Conservation (phyloP, 1,284 basidiomycete genomes). For the Microbotryum saponariae region DNA sequence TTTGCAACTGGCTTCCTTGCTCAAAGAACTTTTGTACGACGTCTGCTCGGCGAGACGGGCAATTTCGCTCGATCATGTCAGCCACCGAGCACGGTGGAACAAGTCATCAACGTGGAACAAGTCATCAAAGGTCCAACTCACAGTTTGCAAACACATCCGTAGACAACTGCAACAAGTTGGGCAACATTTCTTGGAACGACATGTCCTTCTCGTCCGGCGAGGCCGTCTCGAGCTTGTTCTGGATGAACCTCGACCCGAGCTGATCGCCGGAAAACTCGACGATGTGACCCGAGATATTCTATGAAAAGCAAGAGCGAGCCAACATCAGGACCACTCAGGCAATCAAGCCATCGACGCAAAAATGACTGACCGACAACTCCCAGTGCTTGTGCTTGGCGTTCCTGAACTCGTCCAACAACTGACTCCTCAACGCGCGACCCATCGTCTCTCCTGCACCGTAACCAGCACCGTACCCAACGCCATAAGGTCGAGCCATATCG, state of each 20-base stretch:
- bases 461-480: conserved; percentile 4
- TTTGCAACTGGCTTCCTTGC: conserved; percentile 65
- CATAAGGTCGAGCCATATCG: not conserved
- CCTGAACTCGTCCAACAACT: conserved; percentile 74
- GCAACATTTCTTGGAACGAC: conserved; percentile 88
- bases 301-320: conserved; percentile 7
- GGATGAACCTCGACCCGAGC: conserved; percentile 79
- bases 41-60: conserved; percentile 42
- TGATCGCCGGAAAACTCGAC: conserved; percentile 93
- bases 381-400: conserved; percentile 68
- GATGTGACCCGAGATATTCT: conserved; percentile 80
- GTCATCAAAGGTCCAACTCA: conserved; percentile 45
- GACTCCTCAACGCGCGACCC: conserved; percentile 50
- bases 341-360: not conserved
- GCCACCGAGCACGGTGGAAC: not conserved
- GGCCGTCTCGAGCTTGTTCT: conserved; percentile 43
- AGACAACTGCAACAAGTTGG: conserved; percentile 70
- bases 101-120: not conserved
- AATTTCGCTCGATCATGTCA: conserved; percentile 3
- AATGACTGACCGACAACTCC: conserved; percentile 59
- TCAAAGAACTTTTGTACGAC: conserved; percentile 95
- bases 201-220: conserved; percentile 32
- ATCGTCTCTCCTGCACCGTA: conserved; percentile 17
- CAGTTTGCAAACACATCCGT: conserved; percentile 98
- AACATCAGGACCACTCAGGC: not conserved